Conservation (phyloP, 2,329 filamentous ascomycete genomes). For the Fusarium sp. region DNA sequence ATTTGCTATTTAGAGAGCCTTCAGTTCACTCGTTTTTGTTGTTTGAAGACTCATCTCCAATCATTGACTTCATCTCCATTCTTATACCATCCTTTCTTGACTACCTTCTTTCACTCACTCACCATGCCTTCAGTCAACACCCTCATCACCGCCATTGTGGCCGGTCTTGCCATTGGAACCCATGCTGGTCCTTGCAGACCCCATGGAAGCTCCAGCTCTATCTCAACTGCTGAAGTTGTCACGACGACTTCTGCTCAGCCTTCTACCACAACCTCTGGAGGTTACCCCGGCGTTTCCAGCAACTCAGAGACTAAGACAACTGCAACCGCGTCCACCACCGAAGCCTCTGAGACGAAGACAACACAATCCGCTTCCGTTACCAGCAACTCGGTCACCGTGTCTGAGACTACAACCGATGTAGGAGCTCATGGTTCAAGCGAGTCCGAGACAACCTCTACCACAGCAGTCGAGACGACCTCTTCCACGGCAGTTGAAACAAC, state of each 20-base stretch:
- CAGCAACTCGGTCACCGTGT: neutral
- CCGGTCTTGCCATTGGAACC: conserved; percentile 21
- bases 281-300: conserved; percentile 2
- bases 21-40: conserved; percentile 30
- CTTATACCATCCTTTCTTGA: neutral
- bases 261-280: conserved; percentile 1
- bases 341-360: neutral
- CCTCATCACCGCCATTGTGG: conserved; percentile 28
- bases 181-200: conserved; percentile 32
- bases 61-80: conserved; percentile 2
- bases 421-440: conserved; percentile 4
- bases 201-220: conserved; percentile 14
- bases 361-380: neutral
- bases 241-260: neutral
- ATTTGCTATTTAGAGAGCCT: conserved; percentile 31
- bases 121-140: conserved; percentile 27
- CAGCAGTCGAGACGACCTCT: neutral
- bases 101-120: neutral
- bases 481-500: neutral
- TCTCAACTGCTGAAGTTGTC: neutral
- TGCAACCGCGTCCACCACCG: neutral
- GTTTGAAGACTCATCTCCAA: conserved; percentile 4
- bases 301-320: neutral
- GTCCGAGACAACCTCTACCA: conserved; percentile 8
- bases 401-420: conserved; percentile 8